Conservation (phyloP, 805 yeast genomes). For the Saturnispora silvae region DNA sequence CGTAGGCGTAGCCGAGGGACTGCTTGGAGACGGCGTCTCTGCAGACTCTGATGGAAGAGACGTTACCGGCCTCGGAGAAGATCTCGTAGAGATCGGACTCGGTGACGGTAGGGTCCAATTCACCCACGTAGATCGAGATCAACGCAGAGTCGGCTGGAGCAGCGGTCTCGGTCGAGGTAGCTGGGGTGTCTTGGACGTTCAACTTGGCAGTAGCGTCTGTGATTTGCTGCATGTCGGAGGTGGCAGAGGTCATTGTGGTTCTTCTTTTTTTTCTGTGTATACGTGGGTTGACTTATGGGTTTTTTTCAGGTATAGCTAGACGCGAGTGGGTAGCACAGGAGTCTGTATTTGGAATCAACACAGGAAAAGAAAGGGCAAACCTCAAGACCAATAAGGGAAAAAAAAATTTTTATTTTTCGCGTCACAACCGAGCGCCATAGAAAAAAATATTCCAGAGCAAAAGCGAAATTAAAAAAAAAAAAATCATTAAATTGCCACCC, state of each 20-base stretch:
- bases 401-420: no score
- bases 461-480: no score
- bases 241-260: conserved; percentile 25
- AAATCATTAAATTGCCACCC: no score
- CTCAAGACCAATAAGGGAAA: background rate
- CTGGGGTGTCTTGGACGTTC: conserved; percentile 23
- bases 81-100: conserved; percentile 93
- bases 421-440: no score
- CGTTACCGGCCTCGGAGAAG: conserved; percentile 91
- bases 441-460: no score
- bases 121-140: conserved; percentile 95
- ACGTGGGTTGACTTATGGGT: conserved; percentile 5
- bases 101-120: conserved; percentile 82
- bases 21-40: conserved; percentile 96
- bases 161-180: conserved; percentile 23
- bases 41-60: conserved; percentile 94
- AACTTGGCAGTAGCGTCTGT: conserved; percentile 27
- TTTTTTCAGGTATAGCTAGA: conserved; percentile 12
- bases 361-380: background rate
- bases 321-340: no score
- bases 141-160: conserved; percentile 28
- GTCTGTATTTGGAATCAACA: background rate
- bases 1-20: conserved; percentile 97
- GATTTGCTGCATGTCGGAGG: conserved; percentile 21
- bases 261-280: conserved; percentile 12